Conservation (phyloP, 2,329 filamentous ascomycete species). For the Calycina herbarum region DNA sequence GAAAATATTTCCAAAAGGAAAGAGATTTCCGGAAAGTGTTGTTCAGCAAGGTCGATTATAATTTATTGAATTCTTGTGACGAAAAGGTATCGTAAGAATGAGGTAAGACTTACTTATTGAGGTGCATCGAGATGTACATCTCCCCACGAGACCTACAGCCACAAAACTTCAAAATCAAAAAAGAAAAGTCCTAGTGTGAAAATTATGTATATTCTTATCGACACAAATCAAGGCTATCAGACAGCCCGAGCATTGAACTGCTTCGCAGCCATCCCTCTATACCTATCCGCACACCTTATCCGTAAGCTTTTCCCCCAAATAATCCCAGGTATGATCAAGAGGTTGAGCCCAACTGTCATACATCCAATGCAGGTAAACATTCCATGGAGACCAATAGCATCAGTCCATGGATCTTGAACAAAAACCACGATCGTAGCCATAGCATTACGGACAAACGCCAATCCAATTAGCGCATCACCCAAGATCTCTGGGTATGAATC, state of each 20-base stretch:
- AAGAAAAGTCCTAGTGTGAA: too few species aligned
- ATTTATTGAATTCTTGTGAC: neutral
- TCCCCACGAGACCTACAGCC: neutral
- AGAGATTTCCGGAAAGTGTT: neutral
- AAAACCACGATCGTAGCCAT: constrained; percentile 48
- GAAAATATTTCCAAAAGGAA: neutral
- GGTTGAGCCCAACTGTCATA: constrained; percentile 4
- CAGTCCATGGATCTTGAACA: constrained; percentile 42
- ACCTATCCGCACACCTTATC: constrained; percentile 8
- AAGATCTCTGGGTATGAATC: constrained; percentile 39
- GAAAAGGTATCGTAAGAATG: neutral
- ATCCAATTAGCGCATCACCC: constrained; percentile 46
- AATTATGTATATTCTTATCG: neutral
- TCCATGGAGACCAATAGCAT: constrained; percentile 36
- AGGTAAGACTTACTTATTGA: neutral
- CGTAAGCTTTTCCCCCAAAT: constrained; percentile 13
- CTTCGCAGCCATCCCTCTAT: neutral
- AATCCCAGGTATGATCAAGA: constrained; percentile 12
- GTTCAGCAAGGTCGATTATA: neutral
- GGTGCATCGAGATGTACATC: neutral
- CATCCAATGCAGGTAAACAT: constrained; percentile 39
- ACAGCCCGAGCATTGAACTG: constrained; percentile 11
- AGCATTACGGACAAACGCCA: constrained; percentile 47
- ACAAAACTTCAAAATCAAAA: neutral
- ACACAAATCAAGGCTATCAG: neutral